These are phyloP conservation scores for Styphnolobium japonicum DNA, from an alignment of 306 rosid genomes.

Conservation along the genomic window DNA sequence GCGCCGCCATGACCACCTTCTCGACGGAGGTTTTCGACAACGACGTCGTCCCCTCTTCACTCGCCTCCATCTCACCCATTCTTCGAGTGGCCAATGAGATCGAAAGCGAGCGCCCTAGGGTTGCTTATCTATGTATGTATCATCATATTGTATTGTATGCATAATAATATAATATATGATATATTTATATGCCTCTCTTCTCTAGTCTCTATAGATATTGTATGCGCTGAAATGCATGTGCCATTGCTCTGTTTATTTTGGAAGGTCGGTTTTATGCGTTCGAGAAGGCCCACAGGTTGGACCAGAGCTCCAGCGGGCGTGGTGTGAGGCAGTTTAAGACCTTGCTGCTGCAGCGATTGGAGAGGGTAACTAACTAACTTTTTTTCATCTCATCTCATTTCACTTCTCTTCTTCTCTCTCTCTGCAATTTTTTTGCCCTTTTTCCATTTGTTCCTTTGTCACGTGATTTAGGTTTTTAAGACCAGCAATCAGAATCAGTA, in stretches of 20 bases:
- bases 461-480: no score
- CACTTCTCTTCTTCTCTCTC: neutral
- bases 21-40: slow-evolving; percentile 92
- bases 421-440: no score
- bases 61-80: slow-evolving; percentile 81
- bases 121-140: slow-evolving; percentile 76
- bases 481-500: no score
- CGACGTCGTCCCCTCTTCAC: slow-evolving; percentile 88
- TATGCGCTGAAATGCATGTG: neutral
- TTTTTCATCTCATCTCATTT: no score
- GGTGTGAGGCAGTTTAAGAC: slow-evolving; percentile 99
- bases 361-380: slow-evolving; percentile 56
- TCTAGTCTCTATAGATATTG: no score
- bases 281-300: slow-evolving; percentile 96
- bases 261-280: slow-evolving; percentile 95
- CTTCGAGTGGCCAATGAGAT: slow-evolving; percentile 92
- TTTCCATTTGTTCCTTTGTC: no score
- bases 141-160: no score
- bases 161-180: no score
- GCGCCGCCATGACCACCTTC: slow-evolving; percentile 78
- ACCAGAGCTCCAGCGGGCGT: slow-evolving; percentile 85
- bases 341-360: slow-evolving; percentile 70
- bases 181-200: no score
- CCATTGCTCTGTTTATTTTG: neutral
- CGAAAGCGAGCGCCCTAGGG: slow-evolving; percentile 86